Percentiles rank a stretch among this genome's conserved stretches.
These are phyloP conservation scores for Diatrype stigma DNA, from an alignment of 2,329 filamentous ascomycete species.

Conservation along the genomic window DNA sequence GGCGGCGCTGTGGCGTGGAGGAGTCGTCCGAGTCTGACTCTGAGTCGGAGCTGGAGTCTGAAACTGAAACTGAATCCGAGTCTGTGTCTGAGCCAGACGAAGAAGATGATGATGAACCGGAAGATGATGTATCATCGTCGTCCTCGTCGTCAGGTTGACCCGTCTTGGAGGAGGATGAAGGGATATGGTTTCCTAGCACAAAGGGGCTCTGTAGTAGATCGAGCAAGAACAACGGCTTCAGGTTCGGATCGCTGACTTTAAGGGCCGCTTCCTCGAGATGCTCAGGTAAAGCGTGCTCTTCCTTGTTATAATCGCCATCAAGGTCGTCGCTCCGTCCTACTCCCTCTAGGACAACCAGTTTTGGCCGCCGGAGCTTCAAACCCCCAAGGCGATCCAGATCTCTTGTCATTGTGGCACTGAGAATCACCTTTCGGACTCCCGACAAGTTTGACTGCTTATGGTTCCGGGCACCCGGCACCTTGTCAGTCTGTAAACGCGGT, in stretches of 20 bases:
- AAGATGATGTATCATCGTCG: slow-evolving; percentile 31
- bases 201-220: slow-evolving; percentile 62
- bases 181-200: slow-evolving; percentile 28
- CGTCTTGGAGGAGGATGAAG: slow-evolving; percentile 3
- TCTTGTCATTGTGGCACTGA: slow-evolving; percentile 88
- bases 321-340: slow-evolving; percentile 26
- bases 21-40: slow-evolving; percentile 18
- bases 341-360: slow-evolving; percentile 70
- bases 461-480: slow-evolving; percentile 47
- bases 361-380: slow-evolving; percentile 68
- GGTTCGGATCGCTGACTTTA: slow-evolving; percentile 62
- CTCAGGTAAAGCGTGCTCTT: slow-evolving; percentile 55
- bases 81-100: slow-evolving; percentile 31
- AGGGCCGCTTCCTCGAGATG: slow-evolving; percentile 62
- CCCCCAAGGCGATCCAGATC: slow-evolving; percentile 77
- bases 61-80: slow-evolving; percentile 28
- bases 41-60: slow-evolving; percentile 24
- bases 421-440: slow-evolving; percentile 72
- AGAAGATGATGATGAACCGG: slow-evolving; percentile 7
- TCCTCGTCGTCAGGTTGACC: slow-evolving; percentile 28
- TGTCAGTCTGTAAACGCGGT: slow-evolving; percentile 48
- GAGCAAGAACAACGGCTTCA: slow-evolving; percentile 83
- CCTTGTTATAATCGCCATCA: slow-evolving; percentile 35
- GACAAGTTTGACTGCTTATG: slow-evolving; percentile 48
- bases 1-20: too few species aligned